Evolutionary conservation across 2,329 filamentous ascomycete genomes (phyloP).

Genomic region (Calycina marina): DNA sequence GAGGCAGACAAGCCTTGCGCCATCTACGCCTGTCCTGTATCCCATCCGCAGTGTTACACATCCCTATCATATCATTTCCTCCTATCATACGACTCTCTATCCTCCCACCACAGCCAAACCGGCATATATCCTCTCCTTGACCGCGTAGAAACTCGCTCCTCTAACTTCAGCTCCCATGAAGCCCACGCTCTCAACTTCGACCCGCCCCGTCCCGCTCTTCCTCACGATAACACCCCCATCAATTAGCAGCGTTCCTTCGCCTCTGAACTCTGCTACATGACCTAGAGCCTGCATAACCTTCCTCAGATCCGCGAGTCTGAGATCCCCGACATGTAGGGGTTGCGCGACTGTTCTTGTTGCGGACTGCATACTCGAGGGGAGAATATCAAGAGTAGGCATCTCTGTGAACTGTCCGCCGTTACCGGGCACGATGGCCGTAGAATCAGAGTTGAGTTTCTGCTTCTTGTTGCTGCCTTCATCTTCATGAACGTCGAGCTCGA

Average conservation of each 20-base stretch:
- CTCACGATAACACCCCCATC: conserved; percentile 78
- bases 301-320: conserved; percentile 76
- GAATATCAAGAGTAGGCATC: conserved; percentile 27
- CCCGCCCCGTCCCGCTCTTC: conserved; percentile 73
- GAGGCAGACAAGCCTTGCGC: too few relatives aligned
- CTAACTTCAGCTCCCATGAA: conserved; percentile 30
- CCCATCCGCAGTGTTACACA: too few relatives aligned
- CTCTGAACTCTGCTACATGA: conserved; percentile 81
- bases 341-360: conserved; percentile 65
- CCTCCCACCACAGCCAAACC: conserved; percentile 80
- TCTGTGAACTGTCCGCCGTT: conserved; percentile 8
- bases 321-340: conserved; percentile 85
- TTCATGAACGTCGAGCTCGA: conserved; percentile 22
- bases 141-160: conserved; percentile 65
- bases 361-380: conserved; percentile 47
- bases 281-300: conserved; percentile 69
- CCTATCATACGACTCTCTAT: too few relatives aligned
- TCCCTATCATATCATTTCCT: too few relatives aligned
- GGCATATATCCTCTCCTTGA: conserved; percentile 85
- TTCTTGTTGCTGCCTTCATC: conserved; percentile 30
- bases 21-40: too few relatives aligned
- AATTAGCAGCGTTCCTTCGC: conserved; percentile 81
- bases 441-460: conserved; percentile 25
- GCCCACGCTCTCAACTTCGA: conserved; percentile 73
- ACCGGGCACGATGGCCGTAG: conserved; percentile 10